These are phyloP conservation scores for Lablab purpureus DNA, from an alignment of 306 rosid genomes.

Conservation along the genomic window DNA sequence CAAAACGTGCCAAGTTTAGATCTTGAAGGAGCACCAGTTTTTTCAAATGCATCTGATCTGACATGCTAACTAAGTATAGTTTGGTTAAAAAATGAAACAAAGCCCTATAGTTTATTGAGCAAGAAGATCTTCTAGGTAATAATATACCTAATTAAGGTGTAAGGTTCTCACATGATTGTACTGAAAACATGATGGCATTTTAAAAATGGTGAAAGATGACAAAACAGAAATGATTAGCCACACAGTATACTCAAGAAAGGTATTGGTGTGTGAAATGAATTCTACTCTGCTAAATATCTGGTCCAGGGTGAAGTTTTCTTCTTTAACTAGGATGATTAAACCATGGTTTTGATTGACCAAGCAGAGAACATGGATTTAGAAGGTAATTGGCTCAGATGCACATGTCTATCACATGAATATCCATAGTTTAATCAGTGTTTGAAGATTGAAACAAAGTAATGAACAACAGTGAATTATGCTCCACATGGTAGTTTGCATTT, in stretches of 20 bases:
- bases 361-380: slow-evolving; percentile 48
- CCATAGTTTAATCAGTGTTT: slow-evolving; percentile 41
- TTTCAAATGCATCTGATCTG: slow-evolving; percentile 48
- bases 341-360: slow-evolving; percentile 14
- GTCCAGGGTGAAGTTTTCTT: background rate
- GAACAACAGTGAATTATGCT: slow-evolving; percentile 42
- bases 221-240: slow-evolving; percentile 35
- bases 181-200: slow-evolving; percentile 37
- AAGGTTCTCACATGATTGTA: slow-evolving; percentile 43
- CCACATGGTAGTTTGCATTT: slow-evolving; percentile 49
- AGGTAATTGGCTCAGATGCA: slow-evolving; percentile 47
- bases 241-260: slow-evolving; percentile 5
- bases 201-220: slow-evolving; percentile 33
- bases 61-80: slow-evolving; percentile 54
- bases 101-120: background rate
- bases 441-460: slow-evolving; percentile 44
- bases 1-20: slow-evolving; percentile 33
- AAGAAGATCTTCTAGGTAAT: slow-evolving; percentile 33
- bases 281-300: slow-evolving; percentile 28
- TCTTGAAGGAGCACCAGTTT: slow-evolving; percentile 16
- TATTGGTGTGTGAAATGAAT: slow-evolving; percentile 7
- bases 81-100: slow-evolving; percentile 36
- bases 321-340: background rate
- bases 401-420: slow-evolving; percentile 52
- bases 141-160: slow-evolving; percentile 20